Base-by-base conservation (phyloP, 257 asterid genomes). In the Solanum infundibuliforme region DNA sequence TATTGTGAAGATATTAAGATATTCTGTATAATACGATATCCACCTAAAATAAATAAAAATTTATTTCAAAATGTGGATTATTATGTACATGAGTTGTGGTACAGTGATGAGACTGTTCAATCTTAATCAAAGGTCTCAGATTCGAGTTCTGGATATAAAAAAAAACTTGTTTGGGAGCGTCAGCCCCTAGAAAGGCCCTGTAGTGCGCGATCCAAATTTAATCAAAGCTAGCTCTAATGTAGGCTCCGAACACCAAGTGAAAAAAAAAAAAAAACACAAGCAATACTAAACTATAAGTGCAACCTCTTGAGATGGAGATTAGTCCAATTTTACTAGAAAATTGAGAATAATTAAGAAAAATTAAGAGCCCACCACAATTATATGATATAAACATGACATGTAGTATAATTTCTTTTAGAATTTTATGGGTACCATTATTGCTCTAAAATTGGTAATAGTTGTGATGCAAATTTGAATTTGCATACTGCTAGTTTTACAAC, bases 101-200 rank as follows among this genome's bases (percentile, higher is more conserved):
- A 10, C 2, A 18, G 1, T 6, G n/a, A 1, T 1, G 11, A 18
- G n/a, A 18, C 0, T 55, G 4, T 1, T 55, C 1, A 21, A 18
- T 0, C 4, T 52, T 52, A 55, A 55, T 20, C 2, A 7, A 18
- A 55, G 25, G n/a, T 55, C 2, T 18, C n/a, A 1, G 0, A 0
- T 55, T 55, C 9, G 0, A 18, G 10, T 0, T 2, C 1, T 55
- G 5, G 1, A 55, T 55, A 55, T 55, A 3, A 55, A 55, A 6
- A 52, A 18, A 55, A 1, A 2, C n/a, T 18, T 55, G 10, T 55
- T 55, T 55, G n/a, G 4, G 9, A 55, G 65, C 0, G 1, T 0
- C 9, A 55, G 0, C 9, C 4, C 10, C 2, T 55, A 18, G 8
- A 55, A 2, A 2, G 10, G 23, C 0, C 11, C 0, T 55, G 10